These are phyloP conservation scores for Sporodiniella umbellata DNA, from an alignment of 371 early-diverging fungal genomes.

Conservation along the genomic window DNA sequence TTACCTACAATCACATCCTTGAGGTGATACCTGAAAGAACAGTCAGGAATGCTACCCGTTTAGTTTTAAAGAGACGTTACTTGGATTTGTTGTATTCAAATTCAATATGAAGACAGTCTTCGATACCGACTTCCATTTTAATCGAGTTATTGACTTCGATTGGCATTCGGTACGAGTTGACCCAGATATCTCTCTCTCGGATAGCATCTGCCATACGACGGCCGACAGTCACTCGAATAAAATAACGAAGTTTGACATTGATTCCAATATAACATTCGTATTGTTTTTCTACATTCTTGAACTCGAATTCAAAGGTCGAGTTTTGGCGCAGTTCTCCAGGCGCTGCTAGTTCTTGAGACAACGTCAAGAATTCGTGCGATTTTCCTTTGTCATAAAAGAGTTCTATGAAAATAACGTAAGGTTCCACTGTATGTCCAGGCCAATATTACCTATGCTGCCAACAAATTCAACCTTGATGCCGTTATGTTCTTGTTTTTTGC, in stretches of 20 bases:
- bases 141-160: slow-evolving; percentile 85
- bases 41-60: neutral
- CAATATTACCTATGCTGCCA: slow-evolving; percentile 83
- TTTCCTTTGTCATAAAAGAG: slow-evolving; percentile 93
- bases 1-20: slow-evolving; percentile 98
- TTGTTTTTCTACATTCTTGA: slow-evolving; percentile 91
- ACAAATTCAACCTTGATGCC: slow-evolving; percentile 97
- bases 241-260: slow-evolving; percentile 86
- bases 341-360: slow-evolving; percentile 83
- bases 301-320: slow-evolving; percentile 81
- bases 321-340: slow-evolving; percentile 82
- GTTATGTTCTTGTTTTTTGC: slow-evolving; percentile 92
- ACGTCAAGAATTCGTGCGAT: slow-evolving; percentile 90
- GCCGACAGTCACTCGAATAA: slow-evolving; percentile 82
- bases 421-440: neutral
- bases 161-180: slow-evolving; percentile 84
- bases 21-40: slow-evolving; percentile 70
- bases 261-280: slow-evolving; percentile 90
- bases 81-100: slow-evolving; percentile 94
- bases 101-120: slow-evolving; percentile 93
- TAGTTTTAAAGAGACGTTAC: slow-evolving; percentile 25
- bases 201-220: slow-evolving; percentile 76
- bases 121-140: slow-evolving; percentile 96
- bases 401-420: slow-evolving; percentile 49
- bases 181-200: slow-evolving; percentile 83